Base-by-base conservation (phyloP, 2,329 filamentous ascomycete genomes). In the Diaporthe batatas region DNA sequence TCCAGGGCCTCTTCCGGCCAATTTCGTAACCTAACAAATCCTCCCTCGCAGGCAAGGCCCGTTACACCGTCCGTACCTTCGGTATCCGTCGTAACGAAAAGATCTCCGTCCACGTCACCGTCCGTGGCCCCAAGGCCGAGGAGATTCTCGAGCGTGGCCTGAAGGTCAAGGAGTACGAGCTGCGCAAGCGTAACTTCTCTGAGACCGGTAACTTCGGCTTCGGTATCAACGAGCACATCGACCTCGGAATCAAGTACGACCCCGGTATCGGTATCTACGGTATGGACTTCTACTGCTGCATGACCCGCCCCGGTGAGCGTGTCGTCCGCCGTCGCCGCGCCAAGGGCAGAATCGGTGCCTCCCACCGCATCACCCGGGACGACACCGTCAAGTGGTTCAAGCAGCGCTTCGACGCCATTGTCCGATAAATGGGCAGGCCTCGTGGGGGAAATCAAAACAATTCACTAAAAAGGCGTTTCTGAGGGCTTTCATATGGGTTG, bases 251-350 rank as follows among this genome's bases (percentile, higher is more conserved):
- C 94, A 99, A 99, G 93, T 98, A 98, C 90, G 95, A 98, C 89
- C 95, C 95, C 78, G 93, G 91, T 77, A 98, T 98, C 81, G 95
- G 95, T 92, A 98, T 98, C 86, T 98, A 98, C 91, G 95, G 96
- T 86, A 99, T 99, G 96, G 96, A 99, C 90, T 99, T 99, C 90
- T 99, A 98, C 93, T 95, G 93, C 94, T 98, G 96, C 94, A 99
- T 99, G 96, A 98, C 95, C 90, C 95, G 96, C 83, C 96, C 96
- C 82, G 96, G 96, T 89, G 95, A 98, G 91, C 95, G 96, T 85
- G 94, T 99, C 84, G 93, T 94, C 85, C 96, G 95, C 90, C 95
- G 96, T 84, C 93, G 96, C 85, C 94, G 96, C 83, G 91, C 89
- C 88, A 93, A 97, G 91, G 89, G 91, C 89, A 90, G 87, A 82